These are phyloP conservation scores for Neurospora tetrasperma DNA, from an alignment of 495 filamentous ascomycete genomes.

Conservation along the genomic window DNA sequence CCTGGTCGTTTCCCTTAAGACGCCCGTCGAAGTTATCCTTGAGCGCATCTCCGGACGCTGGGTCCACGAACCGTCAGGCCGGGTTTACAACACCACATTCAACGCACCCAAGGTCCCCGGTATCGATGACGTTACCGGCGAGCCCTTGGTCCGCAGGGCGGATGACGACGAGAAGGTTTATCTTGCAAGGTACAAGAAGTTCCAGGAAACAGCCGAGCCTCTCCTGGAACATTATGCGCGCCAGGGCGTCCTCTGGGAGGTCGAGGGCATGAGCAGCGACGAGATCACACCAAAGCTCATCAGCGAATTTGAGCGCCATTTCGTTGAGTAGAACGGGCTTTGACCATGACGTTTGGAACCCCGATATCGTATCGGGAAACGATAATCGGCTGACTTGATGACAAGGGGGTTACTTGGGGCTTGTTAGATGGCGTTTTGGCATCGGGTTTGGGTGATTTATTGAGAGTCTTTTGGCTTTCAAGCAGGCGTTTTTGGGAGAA, in stretches of 20 bases:
- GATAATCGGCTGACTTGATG: neutral
- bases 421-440: neutral
- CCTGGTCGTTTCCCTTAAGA: conserved; percentile 63
- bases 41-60: conserved; percentile 82
- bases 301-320: conserved; percentile 66
- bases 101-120: conserved; percentile 73
- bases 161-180: conserved; percentile 87
- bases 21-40: conserved; percentile 68
- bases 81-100: conserved; percentile 91
- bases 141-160: conserved; percentile 65
- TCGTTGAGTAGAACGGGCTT: conserved; percentile 29
- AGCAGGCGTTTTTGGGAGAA: neutral
- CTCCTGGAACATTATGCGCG: conserved; percentile 81
- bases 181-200: conserved; percentile 64
- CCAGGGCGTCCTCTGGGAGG: conserved; percentile 79
- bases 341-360: neutral
- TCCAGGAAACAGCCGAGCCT: conserved; percentile 75
- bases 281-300: conserved; percentile 86
- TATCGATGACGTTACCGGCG: conserved; percentile 84
- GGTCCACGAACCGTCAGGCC: conserved; percentile 86
- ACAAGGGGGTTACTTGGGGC: neutral
- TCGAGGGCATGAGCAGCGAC: conserved; percentile 78
- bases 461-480: neutral
- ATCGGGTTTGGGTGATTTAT: neutral
- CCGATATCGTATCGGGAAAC: neutral